These are phyloP conservation scores for Tremella yokohamensis DNA, from an alignment of 768 basidiomycete genomes.

Conservation along the genomic window DNA sequence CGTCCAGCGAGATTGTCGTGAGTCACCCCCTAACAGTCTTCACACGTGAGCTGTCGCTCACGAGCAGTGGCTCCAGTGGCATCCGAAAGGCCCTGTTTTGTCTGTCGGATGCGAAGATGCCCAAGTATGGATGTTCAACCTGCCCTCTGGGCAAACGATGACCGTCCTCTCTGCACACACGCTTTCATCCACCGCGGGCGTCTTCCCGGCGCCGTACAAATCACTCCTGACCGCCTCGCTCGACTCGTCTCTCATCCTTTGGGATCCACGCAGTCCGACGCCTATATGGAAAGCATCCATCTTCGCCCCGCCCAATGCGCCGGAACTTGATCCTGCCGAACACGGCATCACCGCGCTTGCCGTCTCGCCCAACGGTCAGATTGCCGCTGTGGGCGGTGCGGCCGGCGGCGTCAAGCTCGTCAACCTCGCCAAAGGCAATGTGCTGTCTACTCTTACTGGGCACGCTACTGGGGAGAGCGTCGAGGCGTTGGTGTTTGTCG, in stretches of 20 bases:
- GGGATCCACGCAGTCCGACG: constrained; percentile 77
- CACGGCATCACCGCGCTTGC: constrained; percentile 79
- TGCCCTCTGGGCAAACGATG: constrained; percentile 92
- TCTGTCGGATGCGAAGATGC: constrained; percentile 89
- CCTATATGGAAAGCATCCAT: constrained; percentile 67
- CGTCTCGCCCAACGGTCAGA: constrained; percentile 75
- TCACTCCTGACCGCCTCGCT: constrained; percentile 80
- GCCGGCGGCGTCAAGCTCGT: constrained; percentile 81
- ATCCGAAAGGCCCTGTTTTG: constrained; percentile 84
- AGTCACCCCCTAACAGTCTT: constrained; percentile 37
- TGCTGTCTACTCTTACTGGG: constrained; percentile 71
- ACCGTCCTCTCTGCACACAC: constrained; percentile 92
- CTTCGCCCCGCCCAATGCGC: constrained; percentile 29
- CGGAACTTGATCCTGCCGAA: constrained; percentile 61
- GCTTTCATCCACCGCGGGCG: constrained; percentile 75
- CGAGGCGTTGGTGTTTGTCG: constrained; percentile 79
- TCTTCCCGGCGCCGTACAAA: constrained; percentile 84
- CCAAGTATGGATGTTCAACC: constrained; percentile 95
- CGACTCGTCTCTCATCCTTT: constrained; percentile 76
- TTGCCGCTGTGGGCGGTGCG: constrained; percentile 86
- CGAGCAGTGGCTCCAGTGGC: constrained; percentile 84
- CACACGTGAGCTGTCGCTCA: background rate
- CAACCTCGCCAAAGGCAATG: constrained; percentile 78
- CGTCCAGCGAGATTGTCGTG: constrained; percentile 93
- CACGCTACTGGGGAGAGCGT: constrained; percentile 84